Conservation (phyloP, 768 basidiomycete genomes). For the Collybiopsis confluens region DNA sequence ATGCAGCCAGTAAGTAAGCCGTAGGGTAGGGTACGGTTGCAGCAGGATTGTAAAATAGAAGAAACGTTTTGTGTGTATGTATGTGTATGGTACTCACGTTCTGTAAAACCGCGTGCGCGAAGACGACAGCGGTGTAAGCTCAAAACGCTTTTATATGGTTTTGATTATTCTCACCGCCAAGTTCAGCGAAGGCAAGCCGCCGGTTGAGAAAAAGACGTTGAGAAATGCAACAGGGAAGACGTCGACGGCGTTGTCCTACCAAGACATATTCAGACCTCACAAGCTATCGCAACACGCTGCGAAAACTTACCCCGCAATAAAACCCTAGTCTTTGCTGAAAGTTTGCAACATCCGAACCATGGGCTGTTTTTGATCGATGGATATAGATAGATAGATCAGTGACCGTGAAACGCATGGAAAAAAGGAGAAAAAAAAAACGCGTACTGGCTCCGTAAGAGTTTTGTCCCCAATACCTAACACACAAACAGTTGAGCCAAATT, state of each 20-base stretch:
- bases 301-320: conserved; percentile 1
- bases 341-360: conserved; percentile 41
- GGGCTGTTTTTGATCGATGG: too few species aligned
- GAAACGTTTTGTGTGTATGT: too few species aligned
- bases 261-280: too few species aligned
- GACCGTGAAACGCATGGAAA: too few species aligned
- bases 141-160: background rate
- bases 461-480: conserved; percentile 76
- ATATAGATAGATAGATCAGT: too few species aligned
- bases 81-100: conserved; percentile 4
- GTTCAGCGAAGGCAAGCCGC: conserved; percentile 60
- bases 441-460: conserved; percentile 61
- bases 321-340: conserved; percentile 45
- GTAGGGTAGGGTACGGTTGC: too few species aligned
- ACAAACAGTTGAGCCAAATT: too few species aligned
- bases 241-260: conserved; percentile 66
- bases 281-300: background rate
- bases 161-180: conserved; percentile 46
- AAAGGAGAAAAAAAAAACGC: too few species aligned
- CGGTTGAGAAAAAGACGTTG: conserved; percentile 59
- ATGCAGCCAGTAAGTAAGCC: too few species aligned
- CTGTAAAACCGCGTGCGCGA: background rate
- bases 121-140: too few species aligned
- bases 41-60: too few species aligned
- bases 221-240: conserved; percentile 70